Conservation (phyloP, 176 grass and related monocot genomes). For the Aegilops sharonensis region DNA sequence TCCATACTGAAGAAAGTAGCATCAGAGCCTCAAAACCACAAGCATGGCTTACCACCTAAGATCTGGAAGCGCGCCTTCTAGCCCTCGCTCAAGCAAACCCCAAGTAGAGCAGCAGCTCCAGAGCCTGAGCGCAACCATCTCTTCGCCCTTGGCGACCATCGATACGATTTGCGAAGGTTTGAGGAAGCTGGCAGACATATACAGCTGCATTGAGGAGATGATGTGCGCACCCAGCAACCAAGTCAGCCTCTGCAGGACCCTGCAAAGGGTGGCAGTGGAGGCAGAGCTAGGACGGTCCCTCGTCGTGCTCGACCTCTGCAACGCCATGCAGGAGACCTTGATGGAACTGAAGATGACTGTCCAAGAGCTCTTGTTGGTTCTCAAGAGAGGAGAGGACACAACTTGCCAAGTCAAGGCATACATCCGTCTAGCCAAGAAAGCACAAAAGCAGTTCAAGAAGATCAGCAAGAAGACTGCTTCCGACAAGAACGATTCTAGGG, state of each 20-base stretch:
- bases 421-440: conserved; percentile 26
- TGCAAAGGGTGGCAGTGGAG: conserved; percentile 48
- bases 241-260: conserved; percentile 11
- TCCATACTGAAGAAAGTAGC: conserved; percentile 1
- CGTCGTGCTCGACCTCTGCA: conserved; percentile 44
- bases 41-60: conserved; percentile 52
- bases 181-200: conserved; percentile 36
- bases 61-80: conserved; percentile 48
- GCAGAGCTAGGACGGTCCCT: conserved; percentile 44
- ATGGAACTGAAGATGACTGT: conserved; percentile 36
- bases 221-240: conserved; percentile 44
- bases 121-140: conserved; percentile 15
- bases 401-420: conserved; percentile 23
- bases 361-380: conserved; percentile 15
- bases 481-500: conserved; percentile 12
- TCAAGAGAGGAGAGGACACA: conserved; percentile 34
- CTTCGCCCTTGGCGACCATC: conserved; percentile 18
- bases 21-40: neutral
- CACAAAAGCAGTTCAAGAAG: conserved; percentile 40
- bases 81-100: conserved; percentile 21
- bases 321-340: conserved; percentile 33
- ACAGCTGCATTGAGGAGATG: conserved; percentile 24
- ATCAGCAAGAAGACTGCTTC: conserved; percentile 24
- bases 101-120: conserved; percentile 34
- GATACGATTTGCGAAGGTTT: conserved; percentile 18